Base-by-base conservation (phyloP, 1,284 basidiomycete species). In the Ustilago vetiveriae region DNA sequence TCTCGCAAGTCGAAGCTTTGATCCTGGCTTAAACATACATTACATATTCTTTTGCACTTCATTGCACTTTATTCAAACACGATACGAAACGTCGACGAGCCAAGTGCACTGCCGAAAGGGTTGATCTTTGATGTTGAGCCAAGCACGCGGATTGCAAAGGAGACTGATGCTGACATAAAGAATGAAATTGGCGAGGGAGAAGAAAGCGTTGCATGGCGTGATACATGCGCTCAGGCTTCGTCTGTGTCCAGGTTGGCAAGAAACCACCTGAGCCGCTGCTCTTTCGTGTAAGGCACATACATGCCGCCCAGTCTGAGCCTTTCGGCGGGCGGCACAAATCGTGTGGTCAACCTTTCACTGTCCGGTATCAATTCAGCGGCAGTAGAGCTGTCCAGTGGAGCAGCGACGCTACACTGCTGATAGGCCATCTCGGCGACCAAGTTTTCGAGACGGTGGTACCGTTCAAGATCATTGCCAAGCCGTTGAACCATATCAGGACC, bases 221-320 rank as follows among this genome's bases (percentile, higher is more conserved):
- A n/a, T n/a, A n/a, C n/a, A n/a, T n/a, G n/a, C n/a, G n/a, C n/a
- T n/a, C n/a, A 69, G 19, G 66, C 66, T 6, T 58, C 59, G 30
- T 58, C 50, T 23, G 66, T 59, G 4, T 63, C 48, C 9, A 69
- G 35, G 37, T 69, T 63, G 47, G 58, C 66, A 16, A 69, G 39
- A 30, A 69, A 69, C 66, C 66, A 69, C 22, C 39, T 37, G 16
- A 69, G 26, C 26, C 66, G 66, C 35, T 69, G 59, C 21, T 44
- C 13, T 39, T 64, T 64, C 38, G 66, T 69, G 45, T 59, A 69
- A 29, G 66, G 66, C 10, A 63, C 59, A 26, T 69, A 69, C 50
- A 63, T 49, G 26, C 54, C 59, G 23, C 66, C 66, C 1, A 69
- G 37, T 13, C 41, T 51, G 24, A 69, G 50, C 3, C 51, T 37